These are phyloP conservation scores for Leersia perrieri DNA, from an alignment of 176 grass and related monocot genomes.

Conservation along the genomic window DNA sequence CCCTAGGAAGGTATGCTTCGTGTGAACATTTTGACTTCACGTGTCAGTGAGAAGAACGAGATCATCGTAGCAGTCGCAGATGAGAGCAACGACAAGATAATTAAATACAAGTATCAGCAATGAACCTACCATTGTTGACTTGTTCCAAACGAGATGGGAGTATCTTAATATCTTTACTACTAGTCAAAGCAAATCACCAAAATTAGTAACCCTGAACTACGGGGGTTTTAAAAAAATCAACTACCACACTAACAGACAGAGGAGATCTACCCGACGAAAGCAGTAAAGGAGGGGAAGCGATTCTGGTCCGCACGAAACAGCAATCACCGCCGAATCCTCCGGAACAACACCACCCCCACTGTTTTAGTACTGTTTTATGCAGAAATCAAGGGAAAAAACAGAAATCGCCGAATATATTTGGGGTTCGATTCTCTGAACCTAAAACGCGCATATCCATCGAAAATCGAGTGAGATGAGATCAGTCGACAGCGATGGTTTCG, in stretches of 20 bases:
- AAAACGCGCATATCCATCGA: not conserved
- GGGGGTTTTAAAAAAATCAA: not conserved
- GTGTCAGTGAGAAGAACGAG: not conserved
- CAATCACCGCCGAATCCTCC: not conserved
- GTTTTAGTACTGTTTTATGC: not conserved
- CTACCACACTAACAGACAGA: not conserved
- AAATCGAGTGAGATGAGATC: conserved; percentile 4
- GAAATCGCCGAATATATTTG: not conserved
- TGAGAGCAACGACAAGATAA: conserved; percentile 29
- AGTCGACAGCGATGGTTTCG: not conserved
- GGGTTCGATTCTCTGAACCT: not conserved
- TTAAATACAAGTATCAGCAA: conserved; percentile 1
- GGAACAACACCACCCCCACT: not conserved
- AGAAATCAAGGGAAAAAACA: not conserved
- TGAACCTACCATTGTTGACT: not conserved
- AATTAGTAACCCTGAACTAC: conserved; percentile 15
- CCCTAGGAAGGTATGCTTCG: not conserved
- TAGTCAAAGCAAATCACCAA: not conserved
- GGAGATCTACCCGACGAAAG: conserved; percentile 33
- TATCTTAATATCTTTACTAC: no score
- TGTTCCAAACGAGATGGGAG: not conserved
- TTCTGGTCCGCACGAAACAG: not conserved
- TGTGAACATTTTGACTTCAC: conserved; percentile 3
- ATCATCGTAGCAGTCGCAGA: not conserved
- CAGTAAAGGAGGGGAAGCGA: not conserved